Evolutionary conservation across 768 basidiomycete species (phyloP).

Genomic region (Naematelia aurantialba): DNA sequence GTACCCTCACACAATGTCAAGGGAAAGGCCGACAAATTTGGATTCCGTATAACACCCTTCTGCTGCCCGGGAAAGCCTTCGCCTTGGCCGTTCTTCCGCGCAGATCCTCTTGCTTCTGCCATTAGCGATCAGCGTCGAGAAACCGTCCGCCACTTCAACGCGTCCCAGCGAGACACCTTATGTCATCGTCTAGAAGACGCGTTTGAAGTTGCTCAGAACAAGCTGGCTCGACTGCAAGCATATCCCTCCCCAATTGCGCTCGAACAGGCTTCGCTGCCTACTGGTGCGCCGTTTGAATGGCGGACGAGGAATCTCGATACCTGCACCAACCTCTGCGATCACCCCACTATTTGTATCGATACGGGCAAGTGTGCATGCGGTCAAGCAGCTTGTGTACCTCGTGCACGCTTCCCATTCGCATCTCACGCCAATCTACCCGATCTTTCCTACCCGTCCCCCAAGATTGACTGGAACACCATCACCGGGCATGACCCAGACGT

Average conservation of each 20-base stretch:
- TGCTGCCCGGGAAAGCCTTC: conserved; percentile 14
- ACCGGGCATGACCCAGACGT: conserved; percentile 10
- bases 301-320: conserved; percentile 18
- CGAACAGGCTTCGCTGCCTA: conserved; percentile 5
- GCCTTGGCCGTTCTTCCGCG: conserved; percentile 16
- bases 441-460: conserved; percentile 12
- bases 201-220: neutral
- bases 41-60: conserved; percentile 16
- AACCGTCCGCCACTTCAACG: conserved; percentile 10
- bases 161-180: conserved; percentile 2
- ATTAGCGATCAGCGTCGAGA: conserved; percentile 6
- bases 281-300: conserved; percentile 21
- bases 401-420: conserved; percentile 21
- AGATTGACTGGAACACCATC: neutral
- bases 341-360: conserved; percentile 37
- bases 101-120: conserved; percentile 8
- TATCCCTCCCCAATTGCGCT: conserved; percentile 3
- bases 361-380: conserved; percentile 40
- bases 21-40: neutral
- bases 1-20: neutral
- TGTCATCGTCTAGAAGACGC: conserved; percentile 5
- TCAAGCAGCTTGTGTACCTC: conserved; percentile 23
- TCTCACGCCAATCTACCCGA: conserved; percentile 15
- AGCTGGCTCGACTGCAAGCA: neutral
- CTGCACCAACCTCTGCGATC: conserved; percentile 38